phyloP scores from a whole-genome alignment of 73 alveolate genomes.

The Tetrahymena elliotti region DNA sequence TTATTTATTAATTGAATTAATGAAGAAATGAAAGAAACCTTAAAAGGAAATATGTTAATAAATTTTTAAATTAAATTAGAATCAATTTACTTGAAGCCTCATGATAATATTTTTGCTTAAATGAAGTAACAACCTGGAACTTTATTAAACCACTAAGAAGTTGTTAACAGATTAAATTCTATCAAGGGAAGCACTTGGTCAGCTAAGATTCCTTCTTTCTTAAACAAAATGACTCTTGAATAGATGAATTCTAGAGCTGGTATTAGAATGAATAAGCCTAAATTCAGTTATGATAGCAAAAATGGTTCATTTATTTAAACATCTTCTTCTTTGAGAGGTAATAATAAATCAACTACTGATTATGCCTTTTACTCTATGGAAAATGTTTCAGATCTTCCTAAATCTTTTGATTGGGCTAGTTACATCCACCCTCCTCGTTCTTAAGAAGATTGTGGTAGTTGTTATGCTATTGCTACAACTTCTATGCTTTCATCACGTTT shows the following conservation, averaged over 20 bases:
- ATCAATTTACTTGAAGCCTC: background rate
- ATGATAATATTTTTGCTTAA: background rate
- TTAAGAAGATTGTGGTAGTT: slow-evolving; percentile 26
- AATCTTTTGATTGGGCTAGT: slow-evolving; percentile 23
- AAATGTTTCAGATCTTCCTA: slow-evolving; percentile 25
- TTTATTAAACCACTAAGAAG: background rate
- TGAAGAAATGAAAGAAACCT: no score
- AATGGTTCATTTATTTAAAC: background rate
- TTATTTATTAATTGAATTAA: no score
- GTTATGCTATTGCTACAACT: slow-evolving; percentile 38
- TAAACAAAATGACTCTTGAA: slow-evolving; percentile 7
- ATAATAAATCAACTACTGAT: background rate
- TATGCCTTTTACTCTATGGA: background rate
- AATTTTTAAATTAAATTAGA: no score
- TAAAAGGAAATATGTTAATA: no score
- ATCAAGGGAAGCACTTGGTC: background rate
- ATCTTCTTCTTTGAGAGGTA: background rate
- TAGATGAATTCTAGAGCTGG: slow-evolving; percentile 30
- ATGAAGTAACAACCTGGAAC: background rate
- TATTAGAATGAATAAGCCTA: background rate
- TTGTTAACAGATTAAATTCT: background rate
- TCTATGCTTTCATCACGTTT: slow-evolving; percentile 39
- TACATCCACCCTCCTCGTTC: slow-evolving; percentile 5
- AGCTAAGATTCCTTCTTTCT: slow-evolving; percentile 5
- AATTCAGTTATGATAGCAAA: background rate